phyloP scores from a whole-genome alignment of 495 filamentous ascomycete genomes.

The Talaromyces ruber region DNA sequence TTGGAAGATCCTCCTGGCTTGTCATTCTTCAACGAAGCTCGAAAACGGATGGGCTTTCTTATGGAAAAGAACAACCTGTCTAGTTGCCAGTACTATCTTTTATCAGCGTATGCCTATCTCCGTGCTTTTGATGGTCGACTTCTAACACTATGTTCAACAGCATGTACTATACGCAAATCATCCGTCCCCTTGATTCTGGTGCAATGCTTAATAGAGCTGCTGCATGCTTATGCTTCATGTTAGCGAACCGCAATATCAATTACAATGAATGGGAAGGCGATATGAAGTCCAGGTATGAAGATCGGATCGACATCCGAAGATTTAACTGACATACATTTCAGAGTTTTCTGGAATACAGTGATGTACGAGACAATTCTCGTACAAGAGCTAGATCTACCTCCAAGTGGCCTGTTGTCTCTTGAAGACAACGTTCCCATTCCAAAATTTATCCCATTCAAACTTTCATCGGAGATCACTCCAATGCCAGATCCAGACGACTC shows the following conservation, averaged over 20 bases:
- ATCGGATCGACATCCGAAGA: not conserved
- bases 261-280: conserved; percentile 42
- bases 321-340: not conserved
- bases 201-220: conserved; percentile 42
- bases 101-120: conserved; percentile 28
- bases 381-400: conserved; percentile 37
- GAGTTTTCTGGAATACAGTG: conserved; percentile 40
- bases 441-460: conserved; percentile 34
- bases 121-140: not conserved
- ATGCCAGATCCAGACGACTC: conserved; percentile 33
- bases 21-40: conserved; percentile 39
- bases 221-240: conserved; percentile 35
- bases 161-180: conserved; percentile 36
- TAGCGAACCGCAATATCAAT: conserved; percentile 37
- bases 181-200: conserved; percentile 38
- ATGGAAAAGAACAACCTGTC: conserved; percentile 39
- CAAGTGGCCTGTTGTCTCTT: conserved; percentile 34
- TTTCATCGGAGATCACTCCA: conserved; percentile 14
- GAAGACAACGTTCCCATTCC: conserved; percentile 40
- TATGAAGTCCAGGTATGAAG: conserved; percentile 29
- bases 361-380: conserved; percentile 43
- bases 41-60: conserved; percentile 37
- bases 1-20: conserved; percentile 33
- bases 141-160: conserved; percentile 11
- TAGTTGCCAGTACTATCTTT: conserved; percentile 38